Evolutionary conservation across 2,329 filamentous ascomycete genomes (phyloP), one percentile per base, ranked within the genome.

Genomic region (Sporothrix humicola): DNA sequence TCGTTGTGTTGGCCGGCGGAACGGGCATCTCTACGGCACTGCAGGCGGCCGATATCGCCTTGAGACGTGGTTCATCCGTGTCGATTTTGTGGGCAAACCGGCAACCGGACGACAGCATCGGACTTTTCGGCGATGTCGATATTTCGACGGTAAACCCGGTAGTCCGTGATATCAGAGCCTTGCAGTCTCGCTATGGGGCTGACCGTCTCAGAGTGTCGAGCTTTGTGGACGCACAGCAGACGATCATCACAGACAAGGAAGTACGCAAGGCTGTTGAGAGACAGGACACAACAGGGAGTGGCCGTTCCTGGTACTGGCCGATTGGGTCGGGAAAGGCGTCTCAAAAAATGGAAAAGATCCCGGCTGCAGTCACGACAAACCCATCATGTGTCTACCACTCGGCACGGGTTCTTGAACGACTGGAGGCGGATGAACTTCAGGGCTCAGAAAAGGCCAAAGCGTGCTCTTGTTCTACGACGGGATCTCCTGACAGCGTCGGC

Each of bases 1-100:
- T 98, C 2, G 84, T 98, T 1, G 97, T 98, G 79, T 84, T 98
- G 26, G 96, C 95, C 1, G 96, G 95, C 1, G 96, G 96, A 0
- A 99, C 96, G 0, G 95, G 96, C 0, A 92, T 99, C 77, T 94
- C 94, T 17, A 93, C 95, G 0, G 96, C 95, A 8, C 82, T 98
- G 81, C 95, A 98, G 82, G 88, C 92, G 56, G 93, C 91, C 1
- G 84, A 90, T 75, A 88, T 89, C 0, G 81, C 95, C 12, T 82
- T 90, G 46, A 48, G 76, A 74, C 15, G 58, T 23, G 73, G 76
- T 17, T 74, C 74, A 4, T 84, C 79, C 58, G 87, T 97, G 72
- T 87, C 89, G 68, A 90, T 98, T 42, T 82, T 98, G 0, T 99
- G 95, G 95, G 94, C 95, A 20, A 94, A 90, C 80, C 85, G 93